phyloP scores from a whole-genome alignment of 2,329 filamentous ascomycete genomes.

The Trichoderma sp. region DNA sequence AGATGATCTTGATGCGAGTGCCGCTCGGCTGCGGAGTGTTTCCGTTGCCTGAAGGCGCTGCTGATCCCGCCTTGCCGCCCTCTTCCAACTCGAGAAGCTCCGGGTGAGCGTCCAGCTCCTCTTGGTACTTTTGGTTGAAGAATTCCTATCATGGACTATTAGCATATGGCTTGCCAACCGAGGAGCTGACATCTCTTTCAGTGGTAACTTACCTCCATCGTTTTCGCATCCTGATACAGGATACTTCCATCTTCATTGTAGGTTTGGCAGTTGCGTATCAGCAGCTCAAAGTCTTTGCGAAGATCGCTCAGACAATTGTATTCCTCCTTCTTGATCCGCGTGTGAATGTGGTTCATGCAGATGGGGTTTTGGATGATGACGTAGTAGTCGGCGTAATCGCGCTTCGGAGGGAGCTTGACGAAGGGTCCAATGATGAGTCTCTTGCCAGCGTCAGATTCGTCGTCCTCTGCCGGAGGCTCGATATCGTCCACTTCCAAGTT shows the following conservation, averaged over 20 bases:
- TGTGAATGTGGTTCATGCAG: constrained; percentile 92
- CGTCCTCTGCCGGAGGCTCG: constrained; percentile 58
- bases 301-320: constrained; percentile 82
- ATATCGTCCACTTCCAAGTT: constrained; percentile 78
- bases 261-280: constrained; percentile 89
- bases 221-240: constrained; percentile 87
- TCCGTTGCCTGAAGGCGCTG: constrained; percentile 58
- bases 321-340: constrained; percentile 94
- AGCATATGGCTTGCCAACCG: constrained; percentile 32
- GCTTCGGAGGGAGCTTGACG: constrained; percentile 84
- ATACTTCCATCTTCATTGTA: constrained; percentile 97
- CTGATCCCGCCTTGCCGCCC: constrained; percentile 44
- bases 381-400: constrained; percentile 93
- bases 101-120: constrained; percentile 56
- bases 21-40: constrained; percentile 67
- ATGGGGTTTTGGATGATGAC: constrained; percentile 89
- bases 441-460: constrained; percentile 61
- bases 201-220: constrained; percentile 75
- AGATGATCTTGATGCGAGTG: constrained; percentile 71
- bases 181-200: neutral
- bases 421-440: constrained; percentile 93
- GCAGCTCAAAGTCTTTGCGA: constrained; percentile 76
- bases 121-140: constrained; percentile 57
- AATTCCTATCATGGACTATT: constrained; percentile 54
- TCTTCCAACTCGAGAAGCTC: constrained; percentile 61